Base-by-base conservation (phyloP, 768 basidiomycete genomes). In the Pholiota microspora region DNA sequence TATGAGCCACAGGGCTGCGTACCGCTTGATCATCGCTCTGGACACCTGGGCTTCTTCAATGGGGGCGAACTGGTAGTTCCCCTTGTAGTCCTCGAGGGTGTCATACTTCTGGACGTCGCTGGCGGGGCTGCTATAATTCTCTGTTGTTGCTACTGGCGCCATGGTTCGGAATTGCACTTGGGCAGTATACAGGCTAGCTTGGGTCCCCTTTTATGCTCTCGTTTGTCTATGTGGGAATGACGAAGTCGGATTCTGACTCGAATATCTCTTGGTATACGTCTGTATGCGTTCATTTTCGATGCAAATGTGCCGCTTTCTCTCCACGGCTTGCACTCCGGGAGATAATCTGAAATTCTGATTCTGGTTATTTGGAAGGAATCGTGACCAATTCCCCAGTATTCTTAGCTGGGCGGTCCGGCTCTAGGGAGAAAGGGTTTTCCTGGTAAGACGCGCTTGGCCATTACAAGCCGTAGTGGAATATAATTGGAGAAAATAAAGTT, bases 31-130 rank as follows among this genome's bases (percentile, higher is more conserved):
- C 87, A 89, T 89, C 44, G 86, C 86, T 38, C 88, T 75, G 7
- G 86, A 83, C 2, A 90, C 88, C 58, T 89, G 81, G 7, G 87
- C 84, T 70, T 90, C 89, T 61, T 85, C 77, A 53, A 89, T 87
- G 2, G 87, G 86, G 2, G 86, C 86, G 55, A 88, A 89, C 28
- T 75, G 76, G 70, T 86, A 88, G 53, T 78, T 67, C 3, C 87
- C 88, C 23, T 82, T 71, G 60, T 86, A 88, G 64, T 83, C 70
- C 61, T 84, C 83, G 24, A 62, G 55, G 51, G 77, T 68, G 24
- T 78, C 76, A 58, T 70, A 67, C 45, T 71, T 68, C 34, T 64
- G 61, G 28, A 53, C 60, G 34, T 65, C 59, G 28, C 49, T 24
- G 42, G n/a, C 7, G 32, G 34, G 45, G 46, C 49, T 3, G 31